Conservation (phyloP, 495 filamentous ascomycete genomes). For the Penicillium ochrochloron region DNA sequence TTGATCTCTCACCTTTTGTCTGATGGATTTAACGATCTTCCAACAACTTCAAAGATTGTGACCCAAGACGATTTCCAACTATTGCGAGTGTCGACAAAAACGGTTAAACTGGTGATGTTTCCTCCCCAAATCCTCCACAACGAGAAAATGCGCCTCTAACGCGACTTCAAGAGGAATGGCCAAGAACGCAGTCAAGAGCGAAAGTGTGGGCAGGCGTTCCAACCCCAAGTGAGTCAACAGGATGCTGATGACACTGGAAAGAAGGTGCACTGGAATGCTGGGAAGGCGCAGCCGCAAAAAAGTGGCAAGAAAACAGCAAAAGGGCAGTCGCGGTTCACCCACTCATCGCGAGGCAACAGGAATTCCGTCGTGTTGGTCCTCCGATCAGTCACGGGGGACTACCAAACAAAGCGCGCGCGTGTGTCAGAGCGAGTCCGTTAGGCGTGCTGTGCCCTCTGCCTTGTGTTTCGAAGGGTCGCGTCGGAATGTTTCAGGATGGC, state of each 20-base stretch:
- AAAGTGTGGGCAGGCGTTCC: neutral
- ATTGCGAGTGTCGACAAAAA: neutral
- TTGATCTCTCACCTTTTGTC: constrained; percentile 5
- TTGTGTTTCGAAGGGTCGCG: constrained; percentile 16
- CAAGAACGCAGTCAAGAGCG: constrained; percentile 6
- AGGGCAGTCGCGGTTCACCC: constrained; percentile 21
- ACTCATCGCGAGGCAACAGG: constrained; percentile 27
- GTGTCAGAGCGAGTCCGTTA: neutral
- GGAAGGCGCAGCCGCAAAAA: constrained; percentile 27
- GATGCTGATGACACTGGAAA: constrained; percentile 7
- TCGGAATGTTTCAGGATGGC: constrained; percentile 33
- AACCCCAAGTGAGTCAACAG: constrained; percentile 18
- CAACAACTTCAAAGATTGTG: neutral
- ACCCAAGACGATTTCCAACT: neutral
- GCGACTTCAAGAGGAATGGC: neutral
- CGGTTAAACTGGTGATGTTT: neutral
- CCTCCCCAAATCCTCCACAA: constrained; percentile 6
- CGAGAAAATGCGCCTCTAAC: neutral
- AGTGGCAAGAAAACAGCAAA: constrained; percentile 19
- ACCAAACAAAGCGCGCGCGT: constrained; percentile 27
- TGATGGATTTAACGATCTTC: neutral
- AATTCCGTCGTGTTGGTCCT: constrained; percentile 18
- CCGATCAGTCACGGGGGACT: constrained; percentile 22
- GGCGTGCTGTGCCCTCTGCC: constrained; percentile 8
- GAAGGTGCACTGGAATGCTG: constrained; percentile 28